phyloP scores from a whole-genome alignment of 2,329 filamentous ascomycete genomes.

The Aureobasidium leucospermi region DNA sequence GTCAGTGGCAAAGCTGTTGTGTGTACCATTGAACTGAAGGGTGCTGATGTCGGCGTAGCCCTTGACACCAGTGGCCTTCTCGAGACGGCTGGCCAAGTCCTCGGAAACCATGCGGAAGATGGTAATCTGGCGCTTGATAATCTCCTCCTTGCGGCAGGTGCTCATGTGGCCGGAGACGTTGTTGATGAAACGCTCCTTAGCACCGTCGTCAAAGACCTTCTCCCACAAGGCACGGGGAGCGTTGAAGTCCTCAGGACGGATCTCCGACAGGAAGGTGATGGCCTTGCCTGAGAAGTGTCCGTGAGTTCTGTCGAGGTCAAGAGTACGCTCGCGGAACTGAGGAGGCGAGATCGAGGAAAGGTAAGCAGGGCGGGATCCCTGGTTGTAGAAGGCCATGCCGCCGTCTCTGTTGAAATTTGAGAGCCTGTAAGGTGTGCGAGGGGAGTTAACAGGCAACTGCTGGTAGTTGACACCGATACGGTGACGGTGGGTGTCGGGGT shows the following conservation, averaged over 20 bases:
- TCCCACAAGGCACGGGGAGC: slow-evolving; percentile 54
- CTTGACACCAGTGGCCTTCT: slow-evolving; percentile 57
- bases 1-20: slow-evolving; percentile 53
- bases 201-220: slow-evolving; percentile 53
- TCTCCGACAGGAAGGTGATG: slow-evolving; percentile 45
- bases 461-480: slow-evolving; percentile 53
- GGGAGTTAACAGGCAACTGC: slow-evolving; percentile 48
- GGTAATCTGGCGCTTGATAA: slow-evolving; percentile 56
- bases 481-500: slow-evolving; percentile 58
- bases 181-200: slow-evolving; percentile 50
- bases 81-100: slow-evolving; percentile 50
- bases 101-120: slow-evolving; percentile 58
- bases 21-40: slow-evolving; percentile 52
- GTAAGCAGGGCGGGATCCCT: slow-evolving; percentile 52
- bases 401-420: slow-evolving; percentile 68
- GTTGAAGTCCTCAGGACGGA: slow-evolving; percentile 47
- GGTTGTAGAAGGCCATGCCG: slow-evolving; percentile 60
- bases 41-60: slow-evolving; percentile 51
- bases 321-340: slow-evolving; percentile 38
- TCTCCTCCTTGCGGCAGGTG: slow-evolving; percentile 50
- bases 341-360: slow-evolving; percentile 47
- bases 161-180: slow-evolving; percentile 57
- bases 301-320: slow-evolving; percentile 44
- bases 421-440: slow-evolving; percentile 49
- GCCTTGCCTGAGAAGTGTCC: slow-evolving; percentile 44